Evolutionary conservation across 345 rosid species (phyloP).

Genomic region (Heritiera fomes): DNA sequence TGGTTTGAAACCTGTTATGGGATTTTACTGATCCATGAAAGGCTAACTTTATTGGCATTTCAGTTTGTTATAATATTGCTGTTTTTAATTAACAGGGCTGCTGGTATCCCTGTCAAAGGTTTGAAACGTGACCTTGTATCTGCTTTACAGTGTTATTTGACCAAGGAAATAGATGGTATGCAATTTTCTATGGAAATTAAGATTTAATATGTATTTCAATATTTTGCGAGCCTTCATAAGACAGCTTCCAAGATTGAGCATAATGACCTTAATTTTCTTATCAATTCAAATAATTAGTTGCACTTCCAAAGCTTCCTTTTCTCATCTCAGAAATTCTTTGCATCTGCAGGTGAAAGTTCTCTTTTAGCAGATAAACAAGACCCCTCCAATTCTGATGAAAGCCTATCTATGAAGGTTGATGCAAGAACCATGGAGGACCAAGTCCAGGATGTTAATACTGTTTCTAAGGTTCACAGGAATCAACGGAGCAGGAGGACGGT

Average conservation of each 20-base stretch:
- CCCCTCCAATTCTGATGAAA: slow-evolving; percentile 32
- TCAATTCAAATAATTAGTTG: background rate
- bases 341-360: slow-evolving; percentile 47
- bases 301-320: slow-evolving; percentile 9
- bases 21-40: background rate
- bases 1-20: background rate
- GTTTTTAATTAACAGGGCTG: slow-evolving; percentile 48
- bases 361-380: slow-evolving; percentile 29
- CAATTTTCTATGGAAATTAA: background rate
- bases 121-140: slow-evolving; percentile 69
- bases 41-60: background rate
- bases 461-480: slow-evolving; percentile 37
- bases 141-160: slow-evolving; percentile 56
- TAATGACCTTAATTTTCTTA: background rate
- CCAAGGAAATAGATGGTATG: slow-evolving; percentile 52
- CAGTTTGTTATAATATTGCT: background rate
- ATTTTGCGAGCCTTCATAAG: background rate
- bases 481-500: slow-evolving; percentile 39
- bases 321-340: slow-evolving; percentile 8
- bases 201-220: slow-evolving; percentile 7
- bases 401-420: slow-evolving; percentile 34
- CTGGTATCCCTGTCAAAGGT: slow-evolving; percentile 77
- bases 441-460: slow-evolving; percentile 28
- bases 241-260: background rate
- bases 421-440: slow-evolving; percentile 28